Percentiles rank a stretch among this genome's conserved stretches.
Evolutionary conservation across 1,284 basidiomycete species (phyloP).

Genomic region (Irpex sp.): DNA sequence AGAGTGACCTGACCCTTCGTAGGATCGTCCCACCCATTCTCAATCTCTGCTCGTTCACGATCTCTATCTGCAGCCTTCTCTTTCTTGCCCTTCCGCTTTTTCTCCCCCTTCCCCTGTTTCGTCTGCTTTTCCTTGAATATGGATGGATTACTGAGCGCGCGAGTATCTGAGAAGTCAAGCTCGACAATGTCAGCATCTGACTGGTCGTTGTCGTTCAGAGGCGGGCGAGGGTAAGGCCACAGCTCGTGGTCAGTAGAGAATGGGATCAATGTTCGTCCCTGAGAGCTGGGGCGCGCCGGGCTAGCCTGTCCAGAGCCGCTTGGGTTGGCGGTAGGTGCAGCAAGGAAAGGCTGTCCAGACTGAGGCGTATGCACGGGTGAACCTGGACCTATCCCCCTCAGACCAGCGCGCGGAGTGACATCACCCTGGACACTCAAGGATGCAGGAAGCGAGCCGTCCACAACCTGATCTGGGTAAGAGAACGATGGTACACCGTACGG

Average conservation of each 20-base stretch:
- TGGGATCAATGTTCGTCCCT: constrained; percentile 39
- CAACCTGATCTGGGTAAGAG: constrained; percentile 13
- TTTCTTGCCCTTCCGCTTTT: constrained; percentile 31
- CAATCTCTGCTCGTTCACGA: constrained; percentile 50
- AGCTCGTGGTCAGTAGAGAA: constrained; percentile 58
- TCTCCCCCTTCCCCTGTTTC: constrained; percentile 26
- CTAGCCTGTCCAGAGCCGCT: constrained; percentile 2
- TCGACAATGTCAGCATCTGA: constrained; percentile 50
- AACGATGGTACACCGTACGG: constrained; percentile 22
- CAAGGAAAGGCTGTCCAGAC: constrained; percentile 11
- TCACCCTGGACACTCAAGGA: constrained; percentile 36
- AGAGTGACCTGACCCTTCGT: constrained; percentile 18
- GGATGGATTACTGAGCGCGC: constrained; percentile 59
- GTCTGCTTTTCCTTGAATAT: constrained; percentile 39
- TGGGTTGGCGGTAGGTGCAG: constrained; percentile 12
- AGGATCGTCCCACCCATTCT: constrained; percentile 57
- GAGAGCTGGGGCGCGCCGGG: constrained; percentile 3
- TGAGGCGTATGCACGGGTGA: constrained; percentile 16
- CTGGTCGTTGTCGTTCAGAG: constrained; percentile 29
- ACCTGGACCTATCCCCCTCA: constrained; percentile 30
- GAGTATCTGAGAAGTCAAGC: constrained; percentile 67
- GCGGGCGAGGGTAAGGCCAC: constrained; percentile 60
- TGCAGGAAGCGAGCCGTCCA: not conserved
- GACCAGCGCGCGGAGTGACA: constrained; percentile 43
- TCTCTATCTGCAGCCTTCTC: constrained; percentile 37